These are phyloP conservation scores for Brassica rapa DNA, from an alignment of 345 rosid genomes.

Conservation along the genomic window DNA sequence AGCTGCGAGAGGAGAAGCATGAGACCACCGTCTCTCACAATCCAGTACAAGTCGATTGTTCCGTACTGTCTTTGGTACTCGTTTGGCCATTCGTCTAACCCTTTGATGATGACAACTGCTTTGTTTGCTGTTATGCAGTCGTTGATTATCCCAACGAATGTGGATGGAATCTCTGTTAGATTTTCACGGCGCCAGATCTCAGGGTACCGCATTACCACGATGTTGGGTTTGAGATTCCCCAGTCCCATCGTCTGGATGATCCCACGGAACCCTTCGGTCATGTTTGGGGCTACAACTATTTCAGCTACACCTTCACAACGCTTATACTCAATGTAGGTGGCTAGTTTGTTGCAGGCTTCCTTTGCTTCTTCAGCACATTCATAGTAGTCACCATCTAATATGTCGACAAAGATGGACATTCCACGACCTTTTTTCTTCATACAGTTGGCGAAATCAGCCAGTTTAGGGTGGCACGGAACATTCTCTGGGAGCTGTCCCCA, in stretches of 20 bases:
- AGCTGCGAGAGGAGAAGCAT: conserved; percentile 99
- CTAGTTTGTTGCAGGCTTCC: conserved; percentile 80
- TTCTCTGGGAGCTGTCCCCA: conserved; percentile 99
- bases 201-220: conserved; percentile 96
- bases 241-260: conserved; percentile 98
- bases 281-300: conserved; percentile 94
- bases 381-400: conserved; percentile 91
- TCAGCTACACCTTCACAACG: conserved; percentile 98
- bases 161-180: conserved; percentile 85
- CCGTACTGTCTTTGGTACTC: conserved; percentile 97
- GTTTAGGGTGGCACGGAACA: conserved; percentile 99
- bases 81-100: conserved; percentile 99
- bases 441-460: conserved; percentile 97
- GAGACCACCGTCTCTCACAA: conserved; percentile 96
- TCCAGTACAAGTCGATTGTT: conserved; percentile 97
- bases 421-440: conserved; percentile 99
- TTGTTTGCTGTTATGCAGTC: conserved; percentile 98
- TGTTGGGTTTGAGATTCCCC: conserved; percentile 98
- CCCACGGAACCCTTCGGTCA: conserved; percentile 97
- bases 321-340: conserved; percentile 87
- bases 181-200: conserved; percentile 99
- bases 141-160: conserved; percentile 87
- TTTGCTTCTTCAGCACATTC: conserved; percentile 97
- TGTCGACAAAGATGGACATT: conserved; percentile 91
- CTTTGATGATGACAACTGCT: conserved; percentile 98